A percentile compares a stretch with the other conserved stretches of the same genome.
phyloP scores from a whole-genome alignment of 176 grass and related monocot species.

The Calamus simplicifolius region DNA sequence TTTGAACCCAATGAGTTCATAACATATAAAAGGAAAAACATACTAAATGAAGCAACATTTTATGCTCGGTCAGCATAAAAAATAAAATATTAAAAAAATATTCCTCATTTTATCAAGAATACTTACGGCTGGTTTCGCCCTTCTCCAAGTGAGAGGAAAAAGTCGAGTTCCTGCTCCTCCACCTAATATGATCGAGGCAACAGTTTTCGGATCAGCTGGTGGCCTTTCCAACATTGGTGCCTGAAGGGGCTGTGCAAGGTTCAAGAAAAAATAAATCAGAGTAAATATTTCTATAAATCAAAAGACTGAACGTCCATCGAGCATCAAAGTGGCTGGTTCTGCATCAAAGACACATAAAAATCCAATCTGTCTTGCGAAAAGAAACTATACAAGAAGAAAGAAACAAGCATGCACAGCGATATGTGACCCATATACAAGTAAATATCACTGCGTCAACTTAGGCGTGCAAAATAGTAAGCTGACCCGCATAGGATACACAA shows the following conservation, averaged over 20 bases:
- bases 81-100: neutral
- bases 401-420: no score
- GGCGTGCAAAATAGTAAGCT: no score
- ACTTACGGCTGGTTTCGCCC: constrained; percentile 81
- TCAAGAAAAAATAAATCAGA: neutral
- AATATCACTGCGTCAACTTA: no score
- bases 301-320: neutral
- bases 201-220: constrained; percentile 36
- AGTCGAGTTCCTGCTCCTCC: constrained; percentile 74
- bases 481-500: no score
- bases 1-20: no score
- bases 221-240: constrained; percentile 22
- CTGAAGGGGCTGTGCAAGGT: neutral
- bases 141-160: constrained; percentile 70
- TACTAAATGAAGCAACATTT: no score
- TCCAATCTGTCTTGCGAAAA: no score
- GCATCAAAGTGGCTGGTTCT: no score
- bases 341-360: no score
- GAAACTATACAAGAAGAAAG: no score
- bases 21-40: no score
- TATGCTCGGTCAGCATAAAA: neutral
- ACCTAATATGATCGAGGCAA: constrained; percentile 72
- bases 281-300: neutral
- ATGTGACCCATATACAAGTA: no score
- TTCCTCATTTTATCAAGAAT: neutral